Conservation (phyloP, 2,329 filamentous ascomycete species). For the Aspergillus sojae region DNA sequence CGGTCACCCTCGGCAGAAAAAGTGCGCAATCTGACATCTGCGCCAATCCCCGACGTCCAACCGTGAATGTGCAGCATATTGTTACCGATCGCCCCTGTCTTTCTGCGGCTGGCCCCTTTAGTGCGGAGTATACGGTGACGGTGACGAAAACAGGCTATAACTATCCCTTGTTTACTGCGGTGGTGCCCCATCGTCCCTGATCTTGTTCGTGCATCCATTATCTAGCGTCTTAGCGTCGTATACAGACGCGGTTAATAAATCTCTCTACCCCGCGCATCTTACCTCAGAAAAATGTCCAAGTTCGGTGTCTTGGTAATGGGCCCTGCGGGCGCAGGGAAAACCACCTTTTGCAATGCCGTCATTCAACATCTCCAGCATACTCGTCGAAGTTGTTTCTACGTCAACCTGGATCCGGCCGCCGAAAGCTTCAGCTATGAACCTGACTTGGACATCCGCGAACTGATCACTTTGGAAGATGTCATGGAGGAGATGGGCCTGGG, state of each 20-base stretch:
- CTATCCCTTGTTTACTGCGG: background rate
- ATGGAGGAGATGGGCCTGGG: constrained; percentile 94
- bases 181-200: background rate
- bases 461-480: constrained; percentile 90
- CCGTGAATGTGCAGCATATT: background rate
- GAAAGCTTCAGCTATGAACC: constrained; percentile 89
- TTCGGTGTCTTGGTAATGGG: constrained; percentile 96
- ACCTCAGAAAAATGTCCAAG: constrained; percentile 70
- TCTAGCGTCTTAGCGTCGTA: background rate
- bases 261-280: background rate
- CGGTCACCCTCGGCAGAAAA: constrained; percentile 30
- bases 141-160: background rate
- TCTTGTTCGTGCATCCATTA: background rate
- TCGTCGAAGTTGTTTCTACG: constrained; percentile 92
- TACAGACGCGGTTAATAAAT: background rate
- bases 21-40: background rate
- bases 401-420: constrained; percentile 96
- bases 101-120: background rate
- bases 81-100: background rate
- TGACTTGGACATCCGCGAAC: constrained; percentile 92
- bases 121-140: background rate
- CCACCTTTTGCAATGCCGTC: constrained; percentile 90
- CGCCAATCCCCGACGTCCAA: background rate
- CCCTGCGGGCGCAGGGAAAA: constrained; percentile 93
- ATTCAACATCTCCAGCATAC: constrained; percentile 91